Evolutionary conservation across 2,329 filamentous ascomycete genomes (phyloP).

Genomic region (Penicillium psychrosexuale): DNA sequence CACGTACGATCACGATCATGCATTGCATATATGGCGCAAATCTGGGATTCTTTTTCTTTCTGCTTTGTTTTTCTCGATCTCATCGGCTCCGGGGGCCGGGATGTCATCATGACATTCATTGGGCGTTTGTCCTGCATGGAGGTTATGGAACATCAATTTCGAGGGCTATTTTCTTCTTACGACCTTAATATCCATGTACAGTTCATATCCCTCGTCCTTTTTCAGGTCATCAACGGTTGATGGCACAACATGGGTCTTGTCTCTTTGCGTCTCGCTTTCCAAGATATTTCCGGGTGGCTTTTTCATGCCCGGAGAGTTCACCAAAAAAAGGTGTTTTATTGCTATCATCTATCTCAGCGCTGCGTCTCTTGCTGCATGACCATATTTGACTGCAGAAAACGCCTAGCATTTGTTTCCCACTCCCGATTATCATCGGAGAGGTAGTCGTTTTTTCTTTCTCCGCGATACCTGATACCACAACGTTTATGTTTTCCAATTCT

Average conservation of each 20-base stretch:
- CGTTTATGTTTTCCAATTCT: slow-evolving; percentile 13
- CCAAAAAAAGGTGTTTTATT: slow-evolving; percentile 15
- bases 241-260: slow-evolving; percentile 19
- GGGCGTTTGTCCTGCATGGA: slow-evolving; percentile 29
- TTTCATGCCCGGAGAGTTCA: slow-evolving; percentile 9
- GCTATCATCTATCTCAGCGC: slow-evolving; percentile 16
- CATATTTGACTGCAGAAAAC: slow-evolving; percentile 16
- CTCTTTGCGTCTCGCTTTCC: slow-evolving; percentile 3
- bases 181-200: slow-evolving; percentile 36
- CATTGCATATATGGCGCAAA: slow-evolving; percentile 41
- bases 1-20: slow-evolving; percentile 39
- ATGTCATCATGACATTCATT: slow-evolving; percentile 29
- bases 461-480: slow-evolving; percentile 34
- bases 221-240: slow-evolving; percentile 18
- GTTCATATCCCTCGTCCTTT: slow-evolving; percentile 20
- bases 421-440: slow-evolving; percentile 4
- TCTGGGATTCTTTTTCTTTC: slow-evolving; percentile 29
- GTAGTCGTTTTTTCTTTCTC: slow-evolving; percentile 5
- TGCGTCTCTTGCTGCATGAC: slow-evolving; percentile 14
- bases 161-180: slow-evolving; percentile 18
- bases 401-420: slow-evolving; percentile 14
- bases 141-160: slow-evolving; percentile 19
- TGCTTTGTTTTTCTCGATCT: slow-evolving; percentile 9
- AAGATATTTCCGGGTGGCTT: slow-evolving; percentile 2
- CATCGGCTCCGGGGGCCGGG: slow-evolving; percentile 13